Percentiles rank a stretch among this genome's conserved stretches.
Conservation (phyloP, 75 land plant genomes). For the Sequoia sempervirens region DNA sequence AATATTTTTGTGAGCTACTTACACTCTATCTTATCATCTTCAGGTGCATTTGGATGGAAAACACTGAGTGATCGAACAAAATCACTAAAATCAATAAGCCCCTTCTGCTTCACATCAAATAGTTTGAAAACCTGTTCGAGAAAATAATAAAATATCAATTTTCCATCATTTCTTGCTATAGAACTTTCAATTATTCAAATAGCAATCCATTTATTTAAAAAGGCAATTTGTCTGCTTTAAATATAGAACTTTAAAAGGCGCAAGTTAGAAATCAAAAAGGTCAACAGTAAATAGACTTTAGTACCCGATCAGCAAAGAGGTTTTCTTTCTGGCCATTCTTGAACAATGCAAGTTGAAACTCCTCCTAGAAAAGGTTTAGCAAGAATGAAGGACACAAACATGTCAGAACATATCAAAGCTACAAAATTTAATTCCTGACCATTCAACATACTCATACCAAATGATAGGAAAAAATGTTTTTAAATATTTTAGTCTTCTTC, state of each 20-base stretch:
- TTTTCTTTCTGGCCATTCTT: slow-evolving; percentile 79
- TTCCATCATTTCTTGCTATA: background rate
- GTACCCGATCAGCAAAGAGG: slow-evolving; percentile 94
- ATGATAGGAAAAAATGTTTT: background rate
- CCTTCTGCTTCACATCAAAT: slow-evolving; percentile 81
- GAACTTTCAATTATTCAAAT: background rate
- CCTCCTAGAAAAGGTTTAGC: slow-evolving; percentile 47
- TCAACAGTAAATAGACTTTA: slow-evolving; percentile 7
- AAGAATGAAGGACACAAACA: background rate
- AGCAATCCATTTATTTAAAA: background rate
- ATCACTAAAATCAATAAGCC: slow-evolving; percentile 88
- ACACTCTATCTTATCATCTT: slow-evolving; percentile 86
- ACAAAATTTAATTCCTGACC: background rate
- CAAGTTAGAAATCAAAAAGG: background rate
- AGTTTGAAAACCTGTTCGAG: slow-evolving; percentile 77
- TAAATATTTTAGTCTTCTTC: background rate
- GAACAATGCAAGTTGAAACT: slow-evolving; percentile 82
- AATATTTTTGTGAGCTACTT: slow-evolving; percentile 12
- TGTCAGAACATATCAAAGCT: background rate
- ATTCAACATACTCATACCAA: background rate
- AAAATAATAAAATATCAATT: background rate
- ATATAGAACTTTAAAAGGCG: background rate
- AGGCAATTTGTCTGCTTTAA: background rate
- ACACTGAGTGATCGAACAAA: slow-evolving; percentile 91
- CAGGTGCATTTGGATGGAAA: slow-evolving; percentile 86